Evolutionary conservation across 1,139 yeast genomes (phyloP), one percentile per base, ranked within the genome.

Genomic region (Hyphopichia wangnamkhiaoensis): DNA sequence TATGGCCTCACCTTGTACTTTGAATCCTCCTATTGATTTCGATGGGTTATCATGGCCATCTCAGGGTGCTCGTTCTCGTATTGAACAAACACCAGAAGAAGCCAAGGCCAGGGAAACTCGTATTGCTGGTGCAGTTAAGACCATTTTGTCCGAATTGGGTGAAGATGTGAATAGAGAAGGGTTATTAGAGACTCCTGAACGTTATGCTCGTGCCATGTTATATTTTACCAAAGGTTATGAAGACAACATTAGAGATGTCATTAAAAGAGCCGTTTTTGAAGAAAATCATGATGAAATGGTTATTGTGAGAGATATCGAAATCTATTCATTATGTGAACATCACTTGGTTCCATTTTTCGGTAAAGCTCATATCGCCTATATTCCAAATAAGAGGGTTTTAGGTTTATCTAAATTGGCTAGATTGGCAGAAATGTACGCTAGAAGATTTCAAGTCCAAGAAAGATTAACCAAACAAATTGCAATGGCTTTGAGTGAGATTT

Each of bases 211-310:
- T 46, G 98, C 99, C 17, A 89, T 93, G 95, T 73, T 93, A 37
- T 93, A 71, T 55, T 90, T 94, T 71, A 93, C 99, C 17, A 88
- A 90, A 59, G 99, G 99, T 9, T 93, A 93, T 61, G 96, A 91
- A 64, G 96, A 91, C 51, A 90, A 90, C 59, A 84, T 87, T 43
- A 70, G 84, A 45, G 96, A 90, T 57, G 97, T 91, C 24, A 85
- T 94, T 54, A 93, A 94, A 56, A 76, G 90, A 44, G 98, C 98
- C 0, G 95, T 94, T 10, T 94, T 94, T 53, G 97, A 93, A 61
- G 98, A 93, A 60, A 96, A 94, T 59, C 98, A 94, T 60, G 98
- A 93, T 60, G 99, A 93, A 61, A 93, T 93, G 98, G 98, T 93
- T 35, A 91, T 93, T 50, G 98, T 93, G 24, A 79, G 93, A 59